Conservation (phyloP, 768 basidiomycete species). For the Collybia nuda region DNA sequence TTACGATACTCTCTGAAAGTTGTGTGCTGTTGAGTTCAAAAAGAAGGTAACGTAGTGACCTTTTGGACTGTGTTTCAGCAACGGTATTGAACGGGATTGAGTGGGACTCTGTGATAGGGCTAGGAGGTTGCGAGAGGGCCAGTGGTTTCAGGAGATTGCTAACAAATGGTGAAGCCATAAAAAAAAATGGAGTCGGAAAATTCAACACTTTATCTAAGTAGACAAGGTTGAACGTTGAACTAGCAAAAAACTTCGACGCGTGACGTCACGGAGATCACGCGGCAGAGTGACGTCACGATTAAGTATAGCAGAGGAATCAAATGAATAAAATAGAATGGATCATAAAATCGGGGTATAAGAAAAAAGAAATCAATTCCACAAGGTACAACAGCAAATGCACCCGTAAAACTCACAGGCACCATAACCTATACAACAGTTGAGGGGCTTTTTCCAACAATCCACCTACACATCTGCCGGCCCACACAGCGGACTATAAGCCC, state of each 20-base stretch:
- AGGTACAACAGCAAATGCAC: neutral
- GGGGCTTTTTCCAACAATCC: too few species aligned
- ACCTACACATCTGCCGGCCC: too few species aligned
- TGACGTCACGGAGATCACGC: constrained; percentile 17
- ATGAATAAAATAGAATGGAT: too few species aligned
- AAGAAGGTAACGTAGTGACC: constrained; percentile 36
- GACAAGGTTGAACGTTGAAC: too few species aligned
- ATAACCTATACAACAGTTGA: neutral
- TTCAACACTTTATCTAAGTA: too few species aligned
- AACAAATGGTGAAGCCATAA: constrained; percentile 38
- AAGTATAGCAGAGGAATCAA: neutral
- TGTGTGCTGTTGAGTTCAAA: constrained; percentile 28
- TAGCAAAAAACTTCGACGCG: constrained; percentile 12
- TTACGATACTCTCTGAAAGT: constrained; percentile 22
- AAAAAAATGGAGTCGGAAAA: too few species aligned
- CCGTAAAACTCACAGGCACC: neutral
- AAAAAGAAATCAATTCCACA: neutral
- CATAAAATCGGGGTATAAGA: neutral
- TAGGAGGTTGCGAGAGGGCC: constrained; percentile 20
- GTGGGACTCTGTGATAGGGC: constrained; percentile 7
- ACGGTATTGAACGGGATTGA: neutral
- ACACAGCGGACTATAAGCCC: too few species aligned
- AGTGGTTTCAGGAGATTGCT: constrained; percentile 35
- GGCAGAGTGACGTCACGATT: constrained; percentile 3
- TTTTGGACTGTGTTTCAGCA: constrained; percentile 18